Percentiles rank a stretch among this genome's conserved stretches.
These are phyloP conservation scores for Colletotrichum navitas DNA, from an alignment of 2,329 filamentous ascomycete genomes.

Conservation along the genomic window DNA sequence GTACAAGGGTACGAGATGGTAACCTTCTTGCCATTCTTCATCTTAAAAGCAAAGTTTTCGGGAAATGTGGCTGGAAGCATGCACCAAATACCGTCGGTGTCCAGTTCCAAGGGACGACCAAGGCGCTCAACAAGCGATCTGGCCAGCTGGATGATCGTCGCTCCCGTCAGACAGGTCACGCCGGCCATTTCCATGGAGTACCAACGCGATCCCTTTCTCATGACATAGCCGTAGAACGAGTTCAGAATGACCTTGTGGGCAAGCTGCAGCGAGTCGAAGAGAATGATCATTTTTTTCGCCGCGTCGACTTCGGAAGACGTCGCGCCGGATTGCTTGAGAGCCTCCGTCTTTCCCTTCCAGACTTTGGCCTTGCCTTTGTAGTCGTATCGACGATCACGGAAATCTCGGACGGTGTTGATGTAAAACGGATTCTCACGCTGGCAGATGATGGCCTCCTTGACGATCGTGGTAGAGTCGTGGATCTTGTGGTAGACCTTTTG, in stretches of 20 bases:
- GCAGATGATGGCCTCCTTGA: constrained; percentile 96
- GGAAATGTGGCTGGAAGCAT: constrained; percentile 97
- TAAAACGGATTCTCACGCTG: constrained; percentile 99
- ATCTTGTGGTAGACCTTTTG: constrained; percentile 99
- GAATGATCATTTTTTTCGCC: constrained; percentile 97
- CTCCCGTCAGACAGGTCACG: constrained; percentile 96
- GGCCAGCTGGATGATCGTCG: constrained; percentile 96
- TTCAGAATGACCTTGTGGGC: constrained; percentile 99
- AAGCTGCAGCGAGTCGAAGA: constrained; percentile 95
- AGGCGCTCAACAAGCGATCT: constrained; percentile 93
- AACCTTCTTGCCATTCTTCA: constrained; percentile 96
- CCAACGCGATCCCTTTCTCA: constrained; percentile 98
- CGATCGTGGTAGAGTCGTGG: constrained; percentile 91
- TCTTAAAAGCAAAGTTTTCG: constrained; percentile 93
- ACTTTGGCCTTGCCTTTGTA: constrained; percentile 99
- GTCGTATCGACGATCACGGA: constrained; percentile 96
- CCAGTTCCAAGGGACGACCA: constrained; percentile 90
- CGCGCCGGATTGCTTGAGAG: constrained; percentile 86
- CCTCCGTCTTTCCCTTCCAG: constrained; percentile 96
- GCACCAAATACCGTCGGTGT: constrained; percentile 99
- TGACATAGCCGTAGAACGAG: constrained; percentile 99
- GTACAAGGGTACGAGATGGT: constrained; percentile 98
- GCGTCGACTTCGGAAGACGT: constrained; percentile 83
- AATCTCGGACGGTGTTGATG: constrained; percentile 94
- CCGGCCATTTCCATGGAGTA: constrained; percentile 99